Conservation (phyloP, 1,284 basidiomycete species). For the Cystobasidiaceae sp. region DNA sequence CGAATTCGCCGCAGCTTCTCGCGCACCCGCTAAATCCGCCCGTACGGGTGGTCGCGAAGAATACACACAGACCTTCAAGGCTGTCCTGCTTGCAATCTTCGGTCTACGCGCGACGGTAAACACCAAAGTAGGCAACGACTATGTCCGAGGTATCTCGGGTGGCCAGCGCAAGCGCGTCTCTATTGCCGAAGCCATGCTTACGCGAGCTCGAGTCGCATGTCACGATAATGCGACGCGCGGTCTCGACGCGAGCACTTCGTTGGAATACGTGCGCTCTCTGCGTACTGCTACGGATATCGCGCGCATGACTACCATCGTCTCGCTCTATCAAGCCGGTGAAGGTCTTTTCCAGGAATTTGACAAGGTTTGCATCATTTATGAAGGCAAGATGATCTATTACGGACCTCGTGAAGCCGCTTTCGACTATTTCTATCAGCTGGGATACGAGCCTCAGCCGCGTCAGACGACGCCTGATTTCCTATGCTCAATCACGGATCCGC, state of each 20-base stretch:
- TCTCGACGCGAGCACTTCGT: slow-evolving; percentile 71
- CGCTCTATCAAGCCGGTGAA: slow-evolving; percentile 67
- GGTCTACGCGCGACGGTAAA: slow-evolving; percentile 67
- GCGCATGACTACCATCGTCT: slow-evolving; percentile 69
- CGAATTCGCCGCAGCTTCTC: slow-evolving; percentile 26
- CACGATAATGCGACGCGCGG: slow-evolving; percentile 41
- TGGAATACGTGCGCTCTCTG: slow-evolving; percentile 69
- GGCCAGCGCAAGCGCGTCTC: slow-evolving; percentile 54
- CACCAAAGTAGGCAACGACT: slow-evolving; percentile 72
- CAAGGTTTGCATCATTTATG: slow-evolving; percentile 37
- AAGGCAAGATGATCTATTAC: slow-evolving; percentile 27
- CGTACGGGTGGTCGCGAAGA: slow-evolving; percentile 6
- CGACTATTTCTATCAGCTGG: slow-evolving; percentile 68
- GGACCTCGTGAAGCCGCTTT: slow-evolving; percentile 62
- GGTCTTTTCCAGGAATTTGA: slow-evolving; percentile 45
- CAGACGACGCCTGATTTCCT: slow-evolving; percentile 61
- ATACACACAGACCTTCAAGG: slow-evolving; percentile 52
- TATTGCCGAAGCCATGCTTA: slow-evolving; percentile 32
- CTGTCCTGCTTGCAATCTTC: slow-evolving; percentile 62
- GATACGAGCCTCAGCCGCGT: slow-evolving; percentile 61
- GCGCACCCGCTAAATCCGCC: slow-evolving; percentile 13
- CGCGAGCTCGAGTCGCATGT: slow-evolving; percentile 37
- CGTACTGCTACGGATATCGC: slow-evolving; percentile 71
- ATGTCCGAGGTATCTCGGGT: slow-evolving; percentile 48
- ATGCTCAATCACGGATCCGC: slow-evolving; percentile 49